Base-by-base conservation (phyloP, 169 alveolate genomes). In the Plasmodium adleri region DNA sequence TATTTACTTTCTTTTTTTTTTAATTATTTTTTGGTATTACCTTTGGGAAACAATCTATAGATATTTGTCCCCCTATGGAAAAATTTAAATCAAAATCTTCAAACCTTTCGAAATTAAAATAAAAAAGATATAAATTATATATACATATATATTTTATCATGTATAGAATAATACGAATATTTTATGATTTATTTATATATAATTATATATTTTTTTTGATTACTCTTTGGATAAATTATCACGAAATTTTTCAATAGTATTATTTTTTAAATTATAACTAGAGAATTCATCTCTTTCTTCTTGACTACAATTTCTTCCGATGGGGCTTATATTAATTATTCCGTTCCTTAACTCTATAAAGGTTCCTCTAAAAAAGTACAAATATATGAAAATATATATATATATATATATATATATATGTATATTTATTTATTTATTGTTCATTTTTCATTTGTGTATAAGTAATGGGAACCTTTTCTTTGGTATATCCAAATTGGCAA, bases 61-160 rank as follows among this genome's bases (percentile, higher is more conserved):
- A 96, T 20, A 98, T 98, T 92, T 98, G 97, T 0, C 99, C 99
- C 15, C 99, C 99, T 47, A 98, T 97, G 17, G 99, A 95, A 90
- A 96, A 97, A 45, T 94, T 92, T 20, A 98, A 91, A 32, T 90
- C 91, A 13, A 72, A 90, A 22, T 96, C 96, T 1, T 88, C 92
- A 64, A 98, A 97, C 39, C 96, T 94, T 6, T 74, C 58, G 39
- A 93, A 58, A 96, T 89, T 26, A 89, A 86, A 72, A 93, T 92
- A 76, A 98, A 93, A 54, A 96, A 72, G 12, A 93, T 60, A 71
- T 32, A 32, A 32, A 32, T 32, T 32, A 32, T 32, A 52, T 15
- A 52, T 52, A 52, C 9, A 15, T 52, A 50, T 50, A 50, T 58
- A n/a, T 73, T 28, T 28, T 32, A 32, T 32, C 9, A 32, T 32